A percentile compares a stretch with the other conserved stretches of the same genome.
These are phyloP conservation scores for Pyrus hybrid DNA, from an alignment of 331 rosid genomes.

Conservation along the genomic window DNA sequence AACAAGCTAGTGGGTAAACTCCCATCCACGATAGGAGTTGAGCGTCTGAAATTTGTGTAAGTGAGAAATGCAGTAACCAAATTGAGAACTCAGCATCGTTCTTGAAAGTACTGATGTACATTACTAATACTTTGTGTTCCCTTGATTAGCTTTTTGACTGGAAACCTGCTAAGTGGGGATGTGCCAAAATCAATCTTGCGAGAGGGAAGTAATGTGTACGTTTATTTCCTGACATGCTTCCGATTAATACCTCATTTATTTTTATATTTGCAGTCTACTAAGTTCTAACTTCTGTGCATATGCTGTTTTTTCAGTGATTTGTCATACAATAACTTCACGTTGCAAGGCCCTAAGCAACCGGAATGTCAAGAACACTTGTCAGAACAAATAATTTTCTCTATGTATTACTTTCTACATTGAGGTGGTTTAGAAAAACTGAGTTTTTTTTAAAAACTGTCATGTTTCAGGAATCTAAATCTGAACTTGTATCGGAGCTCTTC, in stretches of 20 bases:
- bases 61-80: constrained; percentile 8
- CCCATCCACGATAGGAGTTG: constrained; percentile 25
- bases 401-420: not conserved
- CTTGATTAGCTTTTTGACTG: constrained; percentile 50
- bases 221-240: constrained; percentile 17
- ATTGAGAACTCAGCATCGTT: not conserved
- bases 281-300: not conserved
- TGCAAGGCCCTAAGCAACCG: constrained; percentile 41
- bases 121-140: constrained; percentile 7
- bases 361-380: constrained; percentile 53
- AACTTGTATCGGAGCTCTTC: constrained; percentile 63
- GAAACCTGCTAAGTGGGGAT: constrained; percentile 60
- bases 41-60: constrained; percentile 46
- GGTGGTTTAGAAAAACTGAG: not conserved
- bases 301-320: not conserved
- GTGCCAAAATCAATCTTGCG: constrained; percentile 52
- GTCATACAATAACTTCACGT: constrained; percentile 74
- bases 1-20: constrained; percentile 68
- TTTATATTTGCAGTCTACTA: not conserved
- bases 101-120: not conserved
- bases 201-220: constrained; percentile 61
- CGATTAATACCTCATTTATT: not conserved
- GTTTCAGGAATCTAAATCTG: constrained; percentile 56
- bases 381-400: constrained; percentile 15
- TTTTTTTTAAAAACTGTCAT: constrained; percentile 8